Evolutionary conservation across 257 asterid genomes (phyloP).

Genomic region (Fraxinus americana): DNA sequence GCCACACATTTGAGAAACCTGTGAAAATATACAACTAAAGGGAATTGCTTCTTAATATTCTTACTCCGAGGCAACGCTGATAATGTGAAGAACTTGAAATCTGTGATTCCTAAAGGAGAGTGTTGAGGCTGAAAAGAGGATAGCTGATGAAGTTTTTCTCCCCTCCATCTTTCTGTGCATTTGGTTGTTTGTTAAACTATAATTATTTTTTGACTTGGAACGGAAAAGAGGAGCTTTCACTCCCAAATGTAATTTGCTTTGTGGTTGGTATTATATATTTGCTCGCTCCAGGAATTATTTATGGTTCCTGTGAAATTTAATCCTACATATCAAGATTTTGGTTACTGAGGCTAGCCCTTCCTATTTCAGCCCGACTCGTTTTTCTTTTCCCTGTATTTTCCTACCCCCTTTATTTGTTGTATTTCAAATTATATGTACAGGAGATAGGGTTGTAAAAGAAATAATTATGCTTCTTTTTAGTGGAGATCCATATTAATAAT

Average conservation of each 20-base stretch:
- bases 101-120: constrained; percentile 22
- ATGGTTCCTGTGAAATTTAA: constrained; percentile 29
- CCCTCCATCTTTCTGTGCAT: constrained; percentile 13
- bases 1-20: constrained; percentile 85
- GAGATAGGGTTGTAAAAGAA: constrained; percentile 34
- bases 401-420: constrained; percentile 27
- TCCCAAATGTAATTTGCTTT: background rate
- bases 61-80: background rate
- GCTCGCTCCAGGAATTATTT: constrained; percentile 20
- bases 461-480: constrained; percentile 2
- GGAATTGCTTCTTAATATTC: constrained; percentile 17
- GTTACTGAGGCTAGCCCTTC: constrained; percentile 37
- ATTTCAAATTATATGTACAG: constrained; percentile 28
- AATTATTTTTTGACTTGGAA: constrained; percentile 11
- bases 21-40: constrained; percentile 80
- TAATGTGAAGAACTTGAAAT: constrained; percentile 8
- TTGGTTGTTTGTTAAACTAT: constrained; percentile 23
- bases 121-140: constrained; percentile 17
- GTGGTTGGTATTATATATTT: constrained; percentile 13
- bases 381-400: constrained; percentile 1
- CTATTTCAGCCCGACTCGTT: constrained; percentile 2
- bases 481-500: background rate
- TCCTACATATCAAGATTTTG: constrained; percentile 40
- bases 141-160: background rate
- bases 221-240: constrained; percentile 28